Evolutionary conservation across 768 basidiomycete genomes (phyloP), one percentile per base, ranked within the genome.

Genomic region (Suillus discolor): DNA sequence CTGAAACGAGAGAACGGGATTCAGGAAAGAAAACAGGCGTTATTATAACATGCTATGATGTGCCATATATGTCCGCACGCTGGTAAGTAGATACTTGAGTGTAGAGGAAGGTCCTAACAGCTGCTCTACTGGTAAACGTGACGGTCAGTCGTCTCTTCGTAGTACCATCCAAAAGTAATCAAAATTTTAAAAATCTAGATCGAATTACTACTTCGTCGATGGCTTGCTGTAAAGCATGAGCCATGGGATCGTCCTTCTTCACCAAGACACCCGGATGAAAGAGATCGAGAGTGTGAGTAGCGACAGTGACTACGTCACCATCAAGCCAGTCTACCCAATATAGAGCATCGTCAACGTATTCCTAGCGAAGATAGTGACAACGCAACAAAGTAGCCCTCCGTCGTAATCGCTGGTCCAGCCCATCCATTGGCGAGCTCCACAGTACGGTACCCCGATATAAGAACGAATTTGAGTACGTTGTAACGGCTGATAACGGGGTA

Each of bases 301-400:
- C 83, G 8, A 85, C 71, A 6, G 76, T 69, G 47, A 86, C 77
- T 78, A 84, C 81, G 8, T 74, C 78, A 25, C 82, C 85, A 70
- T 87, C 86, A 31, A 87, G 75, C 8, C 82, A 74, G 69, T 85
- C 85, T 86, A 68, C 25, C n/a, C n/a, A n/a, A n/a, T n/a, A n/a
- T n/a, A n/a, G n/a, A 64, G 2, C 11, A 55, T 45, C 16, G 16
- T n/a, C 6, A 55, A 65, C 16, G 31, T 45, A 13, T 41, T 28
- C 28, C 1, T 31, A 36, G 3, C 9, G 34, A 13, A 47, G 39
- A 34, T 11, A 31, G 53, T 59, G 34, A 36, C 1, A 13, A 75
- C 82, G 45, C 57, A 84, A 83, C 80, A 74, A 86, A 85, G 67
- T 81, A 83, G 4, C 78, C 67, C 67, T 89, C 75, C 2, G 83